phyloP scores from a whole-genome alignment of 2,329 filamentous ascomycete species.

The Fusarium poae region DNA sequence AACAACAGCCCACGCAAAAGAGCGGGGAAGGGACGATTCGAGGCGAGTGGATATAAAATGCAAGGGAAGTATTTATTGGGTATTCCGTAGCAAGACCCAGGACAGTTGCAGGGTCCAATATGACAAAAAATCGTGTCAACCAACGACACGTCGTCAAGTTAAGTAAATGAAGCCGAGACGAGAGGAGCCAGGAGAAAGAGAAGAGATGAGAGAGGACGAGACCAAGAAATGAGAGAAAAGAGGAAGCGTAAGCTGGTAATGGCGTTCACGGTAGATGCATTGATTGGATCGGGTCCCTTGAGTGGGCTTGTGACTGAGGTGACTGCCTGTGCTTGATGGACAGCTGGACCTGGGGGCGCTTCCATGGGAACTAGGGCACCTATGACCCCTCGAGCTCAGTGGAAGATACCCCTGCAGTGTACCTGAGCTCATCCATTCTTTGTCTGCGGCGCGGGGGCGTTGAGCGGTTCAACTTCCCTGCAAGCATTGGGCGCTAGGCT shows the following conservation, averaged over 20 bases:
- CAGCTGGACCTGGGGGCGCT: conserved; percentile 32
- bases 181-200: conserved; percentile 27
- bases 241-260: conserved; percentile 37
- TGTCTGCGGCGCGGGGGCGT: conserved; percentile 24
- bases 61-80: conserved; percentile 13
- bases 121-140: conserved; percentile 42
- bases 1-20: conserved; percentile 40
- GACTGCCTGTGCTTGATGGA: conserved; percentile 22
- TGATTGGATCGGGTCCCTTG: conserved; percentile 38
- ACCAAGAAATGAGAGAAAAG: conserved; percentile 17
- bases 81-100: conserved; percentile 12
- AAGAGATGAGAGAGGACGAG: conserved; percentile 14
- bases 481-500: conserved; percentile 22
- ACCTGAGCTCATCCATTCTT: conserved; percentile 25
- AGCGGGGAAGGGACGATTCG: conserved; percentile 38
- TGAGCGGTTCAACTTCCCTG: conserved; percentile 32
- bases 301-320: conserved; percentile 37
- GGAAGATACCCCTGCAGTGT: conserved; percentile 27
- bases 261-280: conserved; percentile 28
- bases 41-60: conserved; percentile 13
- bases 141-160: conserved; percentile 44
- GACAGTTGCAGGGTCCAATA: conserved; percentile 25
- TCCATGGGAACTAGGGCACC: conserved; percentile 31
- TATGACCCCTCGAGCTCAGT: conserved; percentile 34
- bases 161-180: conserved; percentile 37